Conservation (phyloP, 2,329 filamentous ascomycete species). For the Aspergillus jensenii region DNA sequence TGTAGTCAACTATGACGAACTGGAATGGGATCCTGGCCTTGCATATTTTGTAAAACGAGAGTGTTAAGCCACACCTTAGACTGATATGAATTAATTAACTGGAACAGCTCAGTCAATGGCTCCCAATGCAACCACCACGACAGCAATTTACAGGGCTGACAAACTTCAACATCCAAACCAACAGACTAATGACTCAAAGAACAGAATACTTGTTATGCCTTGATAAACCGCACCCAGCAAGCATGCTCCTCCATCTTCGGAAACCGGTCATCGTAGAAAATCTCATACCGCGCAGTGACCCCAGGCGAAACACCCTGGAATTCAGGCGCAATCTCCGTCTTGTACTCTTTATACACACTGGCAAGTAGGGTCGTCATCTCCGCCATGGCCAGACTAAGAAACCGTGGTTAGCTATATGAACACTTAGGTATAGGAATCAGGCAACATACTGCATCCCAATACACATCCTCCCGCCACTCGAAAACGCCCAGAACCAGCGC, state of each 20-base stretch:
- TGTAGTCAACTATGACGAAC: too few relatives aligned
- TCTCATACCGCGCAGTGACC: not conserved
- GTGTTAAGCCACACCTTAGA: too few relatives aligned
- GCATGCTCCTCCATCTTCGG: not conserved
- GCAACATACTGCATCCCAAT: constrained; percentile 2
- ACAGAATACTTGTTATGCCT: too few relatives aligned
- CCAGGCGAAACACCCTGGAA: not conserved
- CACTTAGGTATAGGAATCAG: not conserved
- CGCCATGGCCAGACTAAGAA: not conserved
- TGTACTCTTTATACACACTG: not conserved
- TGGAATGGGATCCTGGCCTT: too few relatives aligned
- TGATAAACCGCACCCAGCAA: not conserved
- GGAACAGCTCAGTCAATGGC: too few relatives aligned
- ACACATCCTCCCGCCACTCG: constrained; percentile 2
- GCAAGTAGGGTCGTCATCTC: not conserved
- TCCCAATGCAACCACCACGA: too few relatives aligned
- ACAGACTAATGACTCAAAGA: too few relatives aligned
- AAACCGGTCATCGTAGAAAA: not conserved
- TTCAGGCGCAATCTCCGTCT: not conserved
- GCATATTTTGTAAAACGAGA: too few relatives aligned
- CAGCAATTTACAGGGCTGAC: too few relatives aligned
- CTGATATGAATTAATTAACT: too few relatives aligned
- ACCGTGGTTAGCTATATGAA: not conserved
- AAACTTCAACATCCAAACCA: too few relatives aligned
- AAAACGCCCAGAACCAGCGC: constrained; percentile 3